phyloP scores from a whole-genome alignment of 2,329 filamentous ascomycete genomes.

The Capronia coronata region DNA sequence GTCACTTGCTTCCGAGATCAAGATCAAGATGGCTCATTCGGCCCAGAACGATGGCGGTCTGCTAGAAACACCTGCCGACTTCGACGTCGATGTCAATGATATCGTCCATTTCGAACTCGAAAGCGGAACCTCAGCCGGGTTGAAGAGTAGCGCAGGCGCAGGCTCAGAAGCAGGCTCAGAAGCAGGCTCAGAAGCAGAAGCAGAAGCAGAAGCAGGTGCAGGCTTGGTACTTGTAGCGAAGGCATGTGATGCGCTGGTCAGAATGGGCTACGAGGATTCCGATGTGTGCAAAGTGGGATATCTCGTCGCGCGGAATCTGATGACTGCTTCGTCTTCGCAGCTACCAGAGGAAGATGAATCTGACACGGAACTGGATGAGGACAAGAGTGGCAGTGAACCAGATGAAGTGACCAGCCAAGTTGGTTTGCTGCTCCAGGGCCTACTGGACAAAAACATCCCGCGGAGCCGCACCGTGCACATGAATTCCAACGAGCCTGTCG shows the following conservation, averaged over 20 bases:
- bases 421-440: conserved; percentile 11
- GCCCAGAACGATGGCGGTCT: neutral
- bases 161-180: too few relatives aligned
- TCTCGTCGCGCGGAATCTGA: conserved; percentile 14
- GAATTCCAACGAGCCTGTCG: conserved; percentile 28
- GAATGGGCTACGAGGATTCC: conserved; percentile 13
- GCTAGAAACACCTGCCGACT: neutral
- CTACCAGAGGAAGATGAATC: neutral
- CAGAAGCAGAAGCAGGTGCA: neutral
- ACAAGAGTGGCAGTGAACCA: neutral
- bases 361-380: neutral
- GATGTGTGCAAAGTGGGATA: conserved; percentile 12
- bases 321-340: conserved; percentile 8
- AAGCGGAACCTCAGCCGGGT: too few relatives aligned
- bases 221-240: conserved; percentile 19
- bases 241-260: conserved; percentile 15
- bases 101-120: neutral
- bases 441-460: conserved; percentile 10
- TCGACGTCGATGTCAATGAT: conserved; percentile 6
- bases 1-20: neutral
- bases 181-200: neutral
- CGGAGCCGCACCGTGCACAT: conserved; percentile 14
- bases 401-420: neutral
- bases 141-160: too few relatives aligned
- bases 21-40: neutral